These are phyloP conservation scores for Aspergillus ellipticus DNA, from an alignment of 495 filamentous ascomycete genomes.

Conservation along the genomic window DNA sequence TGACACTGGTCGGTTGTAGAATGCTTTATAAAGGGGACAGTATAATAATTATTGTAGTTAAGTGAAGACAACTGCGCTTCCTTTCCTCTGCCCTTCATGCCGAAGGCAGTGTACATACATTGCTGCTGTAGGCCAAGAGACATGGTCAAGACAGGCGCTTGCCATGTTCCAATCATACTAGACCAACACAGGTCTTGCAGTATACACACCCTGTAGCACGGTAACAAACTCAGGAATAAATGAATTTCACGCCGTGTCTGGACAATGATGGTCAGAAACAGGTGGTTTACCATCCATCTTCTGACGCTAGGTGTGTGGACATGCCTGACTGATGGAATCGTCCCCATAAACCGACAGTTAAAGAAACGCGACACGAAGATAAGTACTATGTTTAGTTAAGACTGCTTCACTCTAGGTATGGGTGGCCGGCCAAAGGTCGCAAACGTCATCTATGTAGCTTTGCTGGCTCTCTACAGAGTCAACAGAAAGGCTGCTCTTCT, in stretches of 20 bases:
- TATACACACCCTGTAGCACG: not conserved
- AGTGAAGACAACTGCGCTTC: too few species aligned
- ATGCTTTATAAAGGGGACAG: too few species aligned
- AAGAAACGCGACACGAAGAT: too few species aligned
- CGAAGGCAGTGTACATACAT: too few species aligned
- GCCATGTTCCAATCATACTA: not conserved
- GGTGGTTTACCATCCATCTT: not conserved
- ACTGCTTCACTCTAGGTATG: too few species aligned
- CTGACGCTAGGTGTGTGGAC: not conserved
- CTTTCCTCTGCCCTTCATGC: too few species aligned
- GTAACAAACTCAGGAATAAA: not conserved
- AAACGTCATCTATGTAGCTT: not conserved
- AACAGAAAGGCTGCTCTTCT: not conserved
- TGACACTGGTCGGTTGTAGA: too few species aligned
- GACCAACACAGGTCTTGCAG: not conserved
- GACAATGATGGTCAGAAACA: not conserved
- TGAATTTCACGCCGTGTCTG: not conserved
- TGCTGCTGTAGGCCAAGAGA: not conserved
- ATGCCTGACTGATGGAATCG: not conserved
- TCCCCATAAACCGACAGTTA: too few species aligned
- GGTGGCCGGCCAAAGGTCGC: too few species aligned
- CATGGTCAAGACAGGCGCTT: not conserved
- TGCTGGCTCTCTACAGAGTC: not conserved
- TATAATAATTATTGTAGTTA: too few species aligned
- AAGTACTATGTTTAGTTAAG: too few species aligned